These are phyloP conservation scores for Hibiscus trionum DNA, from an alignment of 345 rosid species.

Conservation along the genomic window DNA sequence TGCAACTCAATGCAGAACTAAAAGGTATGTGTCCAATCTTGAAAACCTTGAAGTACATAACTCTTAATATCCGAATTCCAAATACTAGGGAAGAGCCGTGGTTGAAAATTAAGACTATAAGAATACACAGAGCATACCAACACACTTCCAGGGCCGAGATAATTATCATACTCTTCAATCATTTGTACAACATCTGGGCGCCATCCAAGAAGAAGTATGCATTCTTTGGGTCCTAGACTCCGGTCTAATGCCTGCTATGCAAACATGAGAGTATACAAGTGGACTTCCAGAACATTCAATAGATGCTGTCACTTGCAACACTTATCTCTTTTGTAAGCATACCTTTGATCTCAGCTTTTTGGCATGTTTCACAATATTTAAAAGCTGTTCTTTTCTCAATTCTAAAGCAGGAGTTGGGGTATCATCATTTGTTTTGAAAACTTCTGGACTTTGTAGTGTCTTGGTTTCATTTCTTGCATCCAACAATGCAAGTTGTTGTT, in stretches of 20 bases:
- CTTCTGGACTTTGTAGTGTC: conserved; percentile 19
- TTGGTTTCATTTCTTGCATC: conserved; percentile 24
- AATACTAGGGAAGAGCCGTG: neutral
- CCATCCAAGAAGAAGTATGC: conserved; percentile 90
- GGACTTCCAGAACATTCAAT: conserved; percentile 9
- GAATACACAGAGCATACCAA: conserved; percentile 44
- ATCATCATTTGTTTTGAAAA: conserved; percentile 25
- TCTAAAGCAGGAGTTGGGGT: conserved; percentile 32
- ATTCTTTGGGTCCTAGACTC: conserved; percentile 69
- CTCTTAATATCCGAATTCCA: neutral
- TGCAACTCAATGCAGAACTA: neutral
- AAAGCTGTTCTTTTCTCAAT: conserved; percentile 37
- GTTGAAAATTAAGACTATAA: neutral
- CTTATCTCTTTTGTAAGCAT: conserved; percentile 14
- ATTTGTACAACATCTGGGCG: conserved; percentile 80
- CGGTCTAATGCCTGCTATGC: conserved; percentile 56
- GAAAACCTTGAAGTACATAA: neutral
- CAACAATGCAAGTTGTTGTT: conserved; percentile 36
- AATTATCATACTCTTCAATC: conserved; percentile 88
- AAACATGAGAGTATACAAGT: conserved; percentile 13
- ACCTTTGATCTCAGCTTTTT: conserved; percentile 65
- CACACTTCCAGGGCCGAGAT: conserved; percentile 91
- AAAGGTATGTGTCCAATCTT: neutral
- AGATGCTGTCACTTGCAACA: conserved; percentile 7
- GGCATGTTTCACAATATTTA: conserved; percentile 46